These are phyloP conservation scores for Cucumis hystrix DNA, from an alignment of 306 rosid genomes.

Conservation along the genomic window DNA sequence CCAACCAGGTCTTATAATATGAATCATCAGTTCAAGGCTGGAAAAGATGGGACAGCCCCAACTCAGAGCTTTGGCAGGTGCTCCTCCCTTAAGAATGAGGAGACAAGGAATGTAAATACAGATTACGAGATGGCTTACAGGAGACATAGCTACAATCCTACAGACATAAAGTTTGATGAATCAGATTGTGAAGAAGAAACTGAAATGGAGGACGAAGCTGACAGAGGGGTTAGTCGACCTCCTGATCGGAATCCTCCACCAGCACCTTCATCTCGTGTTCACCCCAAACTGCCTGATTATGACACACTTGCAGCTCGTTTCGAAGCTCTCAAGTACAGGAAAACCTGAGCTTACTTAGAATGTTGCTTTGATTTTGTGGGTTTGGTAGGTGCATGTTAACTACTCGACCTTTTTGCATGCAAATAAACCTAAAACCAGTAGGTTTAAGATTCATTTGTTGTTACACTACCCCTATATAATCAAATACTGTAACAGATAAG, in stretches of 20 bases:
- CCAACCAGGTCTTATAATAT: background rate
- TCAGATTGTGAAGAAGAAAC: constrained; percentile 70
- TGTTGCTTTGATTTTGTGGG: background rate
- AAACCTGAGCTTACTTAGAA: constrained; percentile 17
- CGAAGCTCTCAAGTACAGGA: constrained; percentile 65
- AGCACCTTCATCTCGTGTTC: constrained; percentile 43
- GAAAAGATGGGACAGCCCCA: constrained; percentile 16
- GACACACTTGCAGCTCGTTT: constrained; percentile 81
- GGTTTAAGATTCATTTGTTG: background rate
- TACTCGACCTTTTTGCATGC: background rate
- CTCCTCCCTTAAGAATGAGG: constrained; percentile 18
- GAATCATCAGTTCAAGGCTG: constrained; percentile 17
- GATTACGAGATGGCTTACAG: constrained; percentile 25
- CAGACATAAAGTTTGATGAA: constrained; percentile 72
- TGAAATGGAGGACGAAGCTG: constrained; percentile 24
- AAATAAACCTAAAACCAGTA: background rate
- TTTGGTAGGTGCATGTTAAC: background rate
- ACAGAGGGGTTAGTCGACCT: constrained; percentile 17
- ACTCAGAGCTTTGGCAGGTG: constrained; percentile 41
- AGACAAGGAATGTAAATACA: constrained; percentile 13
- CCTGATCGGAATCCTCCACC: constrained; percentile 52
- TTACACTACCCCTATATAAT: background rate
- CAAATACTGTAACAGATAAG: constrained; percentile 2
- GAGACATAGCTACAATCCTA: constrained; percentile 55
- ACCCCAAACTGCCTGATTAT: constrained; percentile 85